Conservation (phyloP, 164 flowering plant species). For the Umbilicus rupestris region DNA sequence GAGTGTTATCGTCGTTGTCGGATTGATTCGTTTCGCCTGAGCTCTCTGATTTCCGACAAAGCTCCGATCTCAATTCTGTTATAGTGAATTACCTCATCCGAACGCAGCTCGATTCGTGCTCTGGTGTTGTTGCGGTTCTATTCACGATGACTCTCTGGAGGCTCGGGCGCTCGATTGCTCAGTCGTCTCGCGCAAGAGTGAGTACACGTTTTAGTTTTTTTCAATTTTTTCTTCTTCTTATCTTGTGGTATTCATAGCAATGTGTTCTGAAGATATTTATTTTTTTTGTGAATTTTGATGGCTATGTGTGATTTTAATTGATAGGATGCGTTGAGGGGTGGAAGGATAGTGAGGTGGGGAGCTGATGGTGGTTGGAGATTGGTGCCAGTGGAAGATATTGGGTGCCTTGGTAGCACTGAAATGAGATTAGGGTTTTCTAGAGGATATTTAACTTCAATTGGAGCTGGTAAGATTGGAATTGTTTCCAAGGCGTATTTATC, state of each 20-base stretch:
- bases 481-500: constrained; percentile 17
- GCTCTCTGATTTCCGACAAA: neutral
- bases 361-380: neutral
- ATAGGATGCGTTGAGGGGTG: neutral
- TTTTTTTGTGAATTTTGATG: neutral
- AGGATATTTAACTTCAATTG: constrained; percentile 42
- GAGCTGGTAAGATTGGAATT: constrained; percentile 20
- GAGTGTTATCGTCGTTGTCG: neutral
- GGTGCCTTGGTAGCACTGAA: constrained; percentile 8
- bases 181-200: neutral
- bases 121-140: neutral
- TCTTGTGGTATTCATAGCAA: no score
- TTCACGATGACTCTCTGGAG: neutral
- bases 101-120: no score
- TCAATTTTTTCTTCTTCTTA: no score
- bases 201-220: neutral
- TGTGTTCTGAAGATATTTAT: no score
- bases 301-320: neutral
- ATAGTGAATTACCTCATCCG: no score
- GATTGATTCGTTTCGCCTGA: neutral
- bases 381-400: neutral
- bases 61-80: neutral
- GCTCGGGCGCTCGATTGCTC: constrained; percentile 4
- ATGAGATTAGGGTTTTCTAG: constrained; percentile 40
- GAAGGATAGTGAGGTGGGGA: no score